Evolutionary conservation across 73 alveolate genomes (phyloP).

Genomic region (Paramecium primaurelia): DNA sequence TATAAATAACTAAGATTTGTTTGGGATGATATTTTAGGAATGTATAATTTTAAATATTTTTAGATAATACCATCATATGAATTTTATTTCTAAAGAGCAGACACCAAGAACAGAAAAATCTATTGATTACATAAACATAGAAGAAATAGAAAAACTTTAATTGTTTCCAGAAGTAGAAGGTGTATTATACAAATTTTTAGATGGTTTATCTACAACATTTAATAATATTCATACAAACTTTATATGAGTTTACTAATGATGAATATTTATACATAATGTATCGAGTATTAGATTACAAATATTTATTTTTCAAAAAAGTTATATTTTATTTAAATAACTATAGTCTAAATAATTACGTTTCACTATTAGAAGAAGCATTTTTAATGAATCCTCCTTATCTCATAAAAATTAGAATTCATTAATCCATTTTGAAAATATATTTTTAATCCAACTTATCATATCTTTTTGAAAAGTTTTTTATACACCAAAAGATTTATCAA

Average conservation of each 20-base stretch:
- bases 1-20: not conserved
- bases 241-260: not conserved
- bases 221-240: not conserved
- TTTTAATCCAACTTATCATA: not conserved
- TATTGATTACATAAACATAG: not conserved
- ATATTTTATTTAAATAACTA: not conserved
- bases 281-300: not conserved
- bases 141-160: not conserved
- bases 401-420: not conserved
- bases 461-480: not conserved
- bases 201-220: not conserved
- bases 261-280: not conserved
- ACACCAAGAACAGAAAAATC: not conserved
- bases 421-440: not conserved
- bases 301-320: too few species aligned
- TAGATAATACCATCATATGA: not conserved
- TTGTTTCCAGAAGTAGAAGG: not conserved
- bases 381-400: not conserved
- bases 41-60: not conserved
- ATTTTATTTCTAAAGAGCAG: not conserved
- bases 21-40: not conserved
- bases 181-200: not conserved
- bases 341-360: too few species aligned
- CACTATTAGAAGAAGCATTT: too few species aligned
- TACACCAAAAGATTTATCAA: not conserved